Percentiles rank a stretch among this genome's conserved stretches.
Evolutionary conservation across 352 stramenopile genomes (phyloP).

Genomic region (Phytophthora pisi): DNA sequence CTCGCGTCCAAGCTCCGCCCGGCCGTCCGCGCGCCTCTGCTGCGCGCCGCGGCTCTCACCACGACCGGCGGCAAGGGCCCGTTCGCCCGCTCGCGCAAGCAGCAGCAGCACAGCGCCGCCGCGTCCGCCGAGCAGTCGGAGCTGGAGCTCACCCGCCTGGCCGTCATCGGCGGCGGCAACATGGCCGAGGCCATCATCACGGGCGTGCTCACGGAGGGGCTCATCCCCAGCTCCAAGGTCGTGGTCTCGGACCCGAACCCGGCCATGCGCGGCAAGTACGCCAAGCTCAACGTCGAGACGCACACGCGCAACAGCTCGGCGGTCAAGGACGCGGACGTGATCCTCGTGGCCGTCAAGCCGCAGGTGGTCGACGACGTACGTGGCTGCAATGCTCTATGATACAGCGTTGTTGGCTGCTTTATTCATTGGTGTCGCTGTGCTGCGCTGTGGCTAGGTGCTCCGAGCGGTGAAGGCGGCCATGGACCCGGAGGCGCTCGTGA

Average conservation of each 20-base stretch:
- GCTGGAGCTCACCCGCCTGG: conserved; percentile 60
- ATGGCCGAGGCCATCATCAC: conserved; percentile 91
- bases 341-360: conserved; percentile 95
- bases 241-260: conserved; percentile 85
- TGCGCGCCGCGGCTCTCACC: conserved; percentile 15
- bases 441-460: conserved; percentile 46
- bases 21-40: conserved; percentile 10
- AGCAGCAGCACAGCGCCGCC: conserved; percentile 4
- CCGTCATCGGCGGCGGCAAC: conserved; percentile 89
- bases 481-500: conserved; percentile 63
- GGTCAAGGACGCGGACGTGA: conserved; percentile 86
- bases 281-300: conserved; percentile 55
- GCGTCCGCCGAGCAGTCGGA: conserved; percentile 10
- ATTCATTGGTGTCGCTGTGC: background rate
- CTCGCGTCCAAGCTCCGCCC: conserved; percentile 20
- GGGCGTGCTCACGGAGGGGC: conserved; percentile 70
- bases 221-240: conserved; percentile 68
- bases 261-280: conserved; percentile 69
- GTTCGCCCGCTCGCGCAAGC: conserved; percentile 33
- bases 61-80: conserved; percentile 22
- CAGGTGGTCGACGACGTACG: conserved; percentile 91
- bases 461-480: conserved; percentile 65
- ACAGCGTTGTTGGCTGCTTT: background rate
- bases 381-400: background rate
- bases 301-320: conserved; percentile 67